phyloP scores from a whole-genome alignment of 2,329 filamentous ascomycete genomes.

The Leptographium procerum region DNA sequence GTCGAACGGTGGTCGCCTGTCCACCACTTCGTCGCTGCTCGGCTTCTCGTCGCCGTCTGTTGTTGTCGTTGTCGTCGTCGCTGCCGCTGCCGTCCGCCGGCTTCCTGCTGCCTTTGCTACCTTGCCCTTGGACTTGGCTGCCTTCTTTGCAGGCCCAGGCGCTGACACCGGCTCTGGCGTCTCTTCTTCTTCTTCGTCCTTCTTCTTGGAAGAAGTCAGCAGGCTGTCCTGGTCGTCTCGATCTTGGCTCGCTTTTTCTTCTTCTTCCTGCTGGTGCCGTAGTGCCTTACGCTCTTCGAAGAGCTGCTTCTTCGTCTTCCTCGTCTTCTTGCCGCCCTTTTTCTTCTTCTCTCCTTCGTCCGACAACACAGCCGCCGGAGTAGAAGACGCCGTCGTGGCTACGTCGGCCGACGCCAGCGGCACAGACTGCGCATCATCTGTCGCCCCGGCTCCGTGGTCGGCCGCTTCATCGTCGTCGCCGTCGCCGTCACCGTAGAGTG shows the following conservation, averaged over 20 bases:
- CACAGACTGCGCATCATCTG: conserved; percentile 26
- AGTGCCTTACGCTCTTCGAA: conserved; percentile 55
- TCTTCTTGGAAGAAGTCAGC: neutral
- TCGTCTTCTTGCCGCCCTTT: conserved; percentile 58
- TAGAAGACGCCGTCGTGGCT: conserved; percentile 38
- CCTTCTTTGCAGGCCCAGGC: neutral
- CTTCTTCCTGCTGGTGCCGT: conserved; percentile 39
- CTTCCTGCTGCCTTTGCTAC: conserved; percentile 14
- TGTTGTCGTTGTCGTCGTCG: neutral
- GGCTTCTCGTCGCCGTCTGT: conserved; percentile 7
- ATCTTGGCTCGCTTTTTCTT: conserved; percentile 33
- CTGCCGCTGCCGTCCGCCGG: neutral
- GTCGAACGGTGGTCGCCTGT: conserved; percentile 8
- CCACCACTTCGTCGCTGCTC: conserved; percentile 9
- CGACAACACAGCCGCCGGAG: conserved; percentile 33
- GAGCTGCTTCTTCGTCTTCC: conserved; percentile 68
- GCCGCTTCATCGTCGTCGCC: too few relatives aligned
- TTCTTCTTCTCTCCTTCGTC: conserved; percentile 30
- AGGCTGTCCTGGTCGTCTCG: conserved; percentile 15
- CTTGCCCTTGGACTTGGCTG: conserved; percentile 12
- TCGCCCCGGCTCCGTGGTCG: too few relatives aligned
- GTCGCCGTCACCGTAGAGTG: conserved; percentile 21
- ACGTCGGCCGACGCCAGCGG: conserved; percentile 22
- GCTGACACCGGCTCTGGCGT: conserved; percentile 12
- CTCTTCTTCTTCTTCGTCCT: neutral